Evolutionary conservation across 768 basidiomycete species (phyloP).

Genomic region (Inosperma sp.): DNA sequence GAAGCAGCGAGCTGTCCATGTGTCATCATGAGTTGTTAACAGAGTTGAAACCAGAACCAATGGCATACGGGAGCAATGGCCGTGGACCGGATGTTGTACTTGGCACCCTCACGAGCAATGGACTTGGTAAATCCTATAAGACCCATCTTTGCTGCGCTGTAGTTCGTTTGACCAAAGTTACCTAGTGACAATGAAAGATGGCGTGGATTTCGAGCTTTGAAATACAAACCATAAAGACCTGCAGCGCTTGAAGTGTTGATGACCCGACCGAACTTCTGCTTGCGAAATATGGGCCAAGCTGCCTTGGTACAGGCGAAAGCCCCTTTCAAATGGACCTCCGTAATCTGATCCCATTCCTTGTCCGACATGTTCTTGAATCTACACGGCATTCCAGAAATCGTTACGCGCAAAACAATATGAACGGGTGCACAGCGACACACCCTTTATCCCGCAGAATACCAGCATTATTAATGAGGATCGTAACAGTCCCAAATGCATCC

Average conservation of each 20-base stretch:
- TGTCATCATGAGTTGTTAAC: too few species aligned
- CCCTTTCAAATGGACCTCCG: slow-evolving; percentile 89
- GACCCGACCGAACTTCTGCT: slow-evolving; percentile 91
- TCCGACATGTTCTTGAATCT: slow-evolving; percentile 98
- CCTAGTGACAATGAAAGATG: slow-evolving; percentile 38
- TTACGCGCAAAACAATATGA: background rate
- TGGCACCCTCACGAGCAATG: slow-evolving; percentile 85
- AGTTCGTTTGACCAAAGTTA: slow-evolving; percentile 96
- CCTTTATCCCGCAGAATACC: slow-evolving; percentile 83
- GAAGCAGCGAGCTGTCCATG: slow-evolving; percentile 80
- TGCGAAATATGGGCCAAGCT: slow-evolving; percentile 93
- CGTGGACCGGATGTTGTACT: slow-evolving; percentile 82
- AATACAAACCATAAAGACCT: slow-evolving; percentile 74
- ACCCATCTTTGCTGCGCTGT: slow-evolving; percentile 97
- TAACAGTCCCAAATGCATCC: slow-evolving; percentile 76
- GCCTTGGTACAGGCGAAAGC: slow-evolving; percentile 91
- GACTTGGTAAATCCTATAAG: slow-evolving; percentile 85
- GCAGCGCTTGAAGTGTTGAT: slow-evolving; percentile 95
- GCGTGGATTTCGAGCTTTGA: background rate
- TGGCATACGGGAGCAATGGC: slow-evolving; percentile 90
- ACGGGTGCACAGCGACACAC: slow-evolving; percentile 33
- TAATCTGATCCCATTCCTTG: slow-evolving; percentile 86
- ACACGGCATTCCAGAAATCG: slow-evolving; percentile 4
- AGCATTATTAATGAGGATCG: slow-evolving; percentile 95
- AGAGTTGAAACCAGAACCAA: too few species aligned